Evolutionary conservation across 73 alveolate genomes (phyloP).

Genomic region (Urostyla sp.): DNA sequence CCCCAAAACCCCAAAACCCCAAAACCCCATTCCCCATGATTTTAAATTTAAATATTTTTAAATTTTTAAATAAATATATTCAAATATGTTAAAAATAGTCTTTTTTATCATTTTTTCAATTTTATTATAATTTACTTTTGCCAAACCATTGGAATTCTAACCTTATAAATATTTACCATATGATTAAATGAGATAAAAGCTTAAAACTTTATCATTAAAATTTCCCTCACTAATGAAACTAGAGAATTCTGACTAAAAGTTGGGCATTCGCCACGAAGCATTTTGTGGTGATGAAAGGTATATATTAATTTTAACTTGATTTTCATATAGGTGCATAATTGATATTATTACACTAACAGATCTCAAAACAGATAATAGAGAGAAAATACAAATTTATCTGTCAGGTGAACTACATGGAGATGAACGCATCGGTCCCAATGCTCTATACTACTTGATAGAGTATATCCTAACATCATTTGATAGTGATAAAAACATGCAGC

Average conservation of each 20-base stretch:
- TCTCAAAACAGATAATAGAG: slow-evolving; percentile 65
- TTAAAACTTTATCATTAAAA: slow-evolving; percentile 50
- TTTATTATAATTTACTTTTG: too few relatives aligned
- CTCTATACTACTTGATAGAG: slow-evolving; percentile 76
- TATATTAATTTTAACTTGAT: background rate
- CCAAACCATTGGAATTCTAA: background rate
- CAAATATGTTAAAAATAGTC: background rate
- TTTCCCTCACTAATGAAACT: slow-evolving; percentile 73
- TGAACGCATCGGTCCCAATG: slow-evolving; percentile 93
- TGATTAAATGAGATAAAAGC: slow-evolving; percentile 60
- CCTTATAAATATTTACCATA: slow-evolving; percentile 69
- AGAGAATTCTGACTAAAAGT: slow-evolving; percentile 77
- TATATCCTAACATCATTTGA: slow-evolving; percentile 72
- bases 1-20: too few relatives aligned
- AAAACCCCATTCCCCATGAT: too few relatives aligned
- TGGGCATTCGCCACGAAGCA: slow-evolving; percentile 69
- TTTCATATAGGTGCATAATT: slow-evolving; percentile 60
- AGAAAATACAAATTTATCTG: slow-evolving; percentile 87
- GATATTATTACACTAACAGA: slow-evolving; percentile 82
- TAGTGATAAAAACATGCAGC: slow-evolving; percentile 55
- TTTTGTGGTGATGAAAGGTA: slow-evolving; percentile 65
- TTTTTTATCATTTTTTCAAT: background rate
- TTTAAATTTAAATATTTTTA: too few relatives aligned
- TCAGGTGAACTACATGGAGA: slow-evolving; percentile 97
- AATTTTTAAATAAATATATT: too few relatives aligned